Conservation (phyloP, 768 basidiomycete species). For the Suillus clintonianus region DNA sequence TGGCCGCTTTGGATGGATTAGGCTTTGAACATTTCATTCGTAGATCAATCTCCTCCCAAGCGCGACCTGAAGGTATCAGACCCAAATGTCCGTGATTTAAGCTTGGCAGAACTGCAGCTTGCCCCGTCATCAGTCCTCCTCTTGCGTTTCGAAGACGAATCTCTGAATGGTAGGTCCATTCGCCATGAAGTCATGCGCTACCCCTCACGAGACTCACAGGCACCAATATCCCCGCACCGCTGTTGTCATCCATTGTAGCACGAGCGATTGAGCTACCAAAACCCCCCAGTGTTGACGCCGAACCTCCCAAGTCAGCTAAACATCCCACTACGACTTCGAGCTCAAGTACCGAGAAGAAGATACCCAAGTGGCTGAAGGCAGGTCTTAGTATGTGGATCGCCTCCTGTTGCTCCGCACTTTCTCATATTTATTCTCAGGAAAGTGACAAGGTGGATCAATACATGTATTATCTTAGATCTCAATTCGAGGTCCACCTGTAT, state of each 20-base stretch:
- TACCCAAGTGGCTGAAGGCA: slow-evolving; percentile 81
- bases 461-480: slow-evolving; percentile 3
- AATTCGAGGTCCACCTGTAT: slow-evolving; percentile 2
- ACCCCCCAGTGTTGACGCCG: slow-evolving; percentile 44
- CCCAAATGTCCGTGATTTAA: slow-evolving; percentile 64
- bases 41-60: slow-evolving; percentile 82
- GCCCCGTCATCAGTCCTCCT: slow-evolving; percentile 81
- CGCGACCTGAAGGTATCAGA: slow-evolving; percentile 85
- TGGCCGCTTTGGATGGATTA: background rate
- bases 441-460: slow-evolving; percentile 34
- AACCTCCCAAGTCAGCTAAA: slow-evolving; percentile 7
- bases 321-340: slow-evolving; percentile 13
- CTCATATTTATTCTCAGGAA: slow-evolving; percentile 16
- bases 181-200: background rate
- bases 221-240: slow-evolving; percentile 59
- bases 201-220: slow-evolving; percentile 39
- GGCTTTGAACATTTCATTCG: slow-evolving; percentile 5
- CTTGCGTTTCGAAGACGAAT: slow-evolving; percentile 72
- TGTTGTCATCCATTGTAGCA: slow-evolving; percentile 55
- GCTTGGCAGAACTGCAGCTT: slow-evolving; percentile 68
- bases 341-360: slow-evolving; percentile 48
- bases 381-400: slow-evolving; percentile 49
- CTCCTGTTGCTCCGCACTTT: background rate
- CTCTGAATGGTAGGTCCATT: slow-evolving; percentile 57
- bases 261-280: slow-evolving; percentile 68